A percentile compares a stretch with the other conserved stretches of the same genome.
Evolutionary conservation across 305 asterid species (phyloP).

Genomic region (Fraxinus albicans): DNA sequence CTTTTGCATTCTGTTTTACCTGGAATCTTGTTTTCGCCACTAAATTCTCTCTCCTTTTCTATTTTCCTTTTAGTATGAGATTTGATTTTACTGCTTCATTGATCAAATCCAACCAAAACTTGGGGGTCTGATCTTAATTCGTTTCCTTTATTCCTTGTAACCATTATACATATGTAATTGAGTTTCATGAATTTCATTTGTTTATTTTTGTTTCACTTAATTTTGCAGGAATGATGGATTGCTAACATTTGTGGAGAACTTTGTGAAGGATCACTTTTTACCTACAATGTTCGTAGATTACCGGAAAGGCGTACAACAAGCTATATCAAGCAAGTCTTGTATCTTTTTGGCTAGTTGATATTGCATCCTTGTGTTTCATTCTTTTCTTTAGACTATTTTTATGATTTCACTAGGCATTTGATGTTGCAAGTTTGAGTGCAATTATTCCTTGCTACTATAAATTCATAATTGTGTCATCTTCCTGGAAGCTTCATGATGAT

Average conservation of each 20-base stretch:
- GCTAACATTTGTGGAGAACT: constrained; percentile 90
- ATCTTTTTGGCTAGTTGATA: constrained; percentile 21
- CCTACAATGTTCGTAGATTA: constrained; percentile 99
- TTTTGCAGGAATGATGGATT: constrained; percentile 94
- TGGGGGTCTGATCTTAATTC: constrained; percentile 11
- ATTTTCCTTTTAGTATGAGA: not conserved
- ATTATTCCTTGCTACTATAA: not conserved
- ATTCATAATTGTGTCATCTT: constrained; percentile 15
- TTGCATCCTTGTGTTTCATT: constrained; percentile 21
- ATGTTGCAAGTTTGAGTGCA: constrained; percentile 4
- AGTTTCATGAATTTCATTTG: constrained; percentile 28
- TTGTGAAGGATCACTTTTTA: constrained; percentile 97
- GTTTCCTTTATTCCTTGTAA: constrained; percentile 11
- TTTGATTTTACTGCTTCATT: constrained; percentile 13
- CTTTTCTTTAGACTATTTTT: constrained; percentile 6
- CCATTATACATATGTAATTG: constrained; percentile 14
- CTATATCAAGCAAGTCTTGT: constrained; percentile 93
- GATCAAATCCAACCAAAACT: not conserved
- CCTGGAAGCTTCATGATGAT: constrained; percentile 13
- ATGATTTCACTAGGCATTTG: constrained; percentile 8
- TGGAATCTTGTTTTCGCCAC: not conserved
- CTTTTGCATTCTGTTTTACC: constrained; percentile 15
- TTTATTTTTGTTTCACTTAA: constrained; percentile 20
- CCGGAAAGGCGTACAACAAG: constrained; percentile 96
- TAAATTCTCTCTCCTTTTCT: constrained; percentile 13